Evolutionary conservation across 768 basidiomycete genomes (phyloP).

Genomic region (Atractiella rhizophila): DNA sequence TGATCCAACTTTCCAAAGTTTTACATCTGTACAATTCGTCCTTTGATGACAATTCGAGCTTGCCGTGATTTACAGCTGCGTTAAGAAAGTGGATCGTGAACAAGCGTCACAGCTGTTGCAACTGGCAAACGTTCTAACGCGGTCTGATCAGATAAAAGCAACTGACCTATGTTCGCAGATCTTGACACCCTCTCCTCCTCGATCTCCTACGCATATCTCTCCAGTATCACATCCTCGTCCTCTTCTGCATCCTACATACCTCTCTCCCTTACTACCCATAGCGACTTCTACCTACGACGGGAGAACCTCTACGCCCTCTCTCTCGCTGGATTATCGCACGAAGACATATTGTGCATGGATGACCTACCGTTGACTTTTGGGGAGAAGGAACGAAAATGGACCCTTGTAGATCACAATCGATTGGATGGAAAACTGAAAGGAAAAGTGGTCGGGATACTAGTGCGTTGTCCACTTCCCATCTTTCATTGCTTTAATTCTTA

Average conservation of each 20-base stretch:
- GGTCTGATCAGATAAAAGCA: no score
- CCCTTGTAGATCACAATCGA: conserved; percentile 77
- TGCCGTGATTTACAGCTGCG: no score
- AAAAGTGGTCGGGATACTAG: conserved; percentile 22
- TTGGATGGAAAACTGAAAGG: no score
- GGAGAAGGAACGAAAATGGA: conserved; percentile 33
- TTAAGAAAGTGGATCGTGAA: no score
- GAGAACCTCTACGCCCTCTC: conserved; percentile 60
- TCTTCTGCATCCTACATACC: conserved; percentile 29
- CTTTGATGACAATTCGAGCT: no score
- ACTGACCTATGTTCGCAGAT: no score
- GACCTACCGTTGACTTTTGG: conserved; percentile 31
- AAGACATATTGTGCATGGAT: conserved; percentile 39
- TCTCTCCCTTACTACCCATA: conserved; percentile 40
- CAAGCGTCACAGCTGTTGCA: no score
- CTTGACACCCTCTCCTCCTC: conserved; percentile 68
- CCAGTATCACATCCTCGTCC: conserved; percentile 22
- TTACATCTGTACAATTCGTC: no score
- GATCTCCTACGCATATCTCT: conserved; percentile 55
- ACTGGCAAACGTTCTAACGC: no score
- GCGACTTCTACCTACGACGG: conserved; percentile 49
- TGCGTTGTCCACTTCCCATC: no score
- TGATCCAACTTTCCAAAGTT: background rate
- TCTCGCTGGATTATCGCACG: conserved; percentile 31
- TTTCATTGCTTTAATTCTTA: conserved; percentile 51